Conservation (phyloP, 2,329 filamentous ascomycete genomes). For the Graphilbum sp. region DNA sequence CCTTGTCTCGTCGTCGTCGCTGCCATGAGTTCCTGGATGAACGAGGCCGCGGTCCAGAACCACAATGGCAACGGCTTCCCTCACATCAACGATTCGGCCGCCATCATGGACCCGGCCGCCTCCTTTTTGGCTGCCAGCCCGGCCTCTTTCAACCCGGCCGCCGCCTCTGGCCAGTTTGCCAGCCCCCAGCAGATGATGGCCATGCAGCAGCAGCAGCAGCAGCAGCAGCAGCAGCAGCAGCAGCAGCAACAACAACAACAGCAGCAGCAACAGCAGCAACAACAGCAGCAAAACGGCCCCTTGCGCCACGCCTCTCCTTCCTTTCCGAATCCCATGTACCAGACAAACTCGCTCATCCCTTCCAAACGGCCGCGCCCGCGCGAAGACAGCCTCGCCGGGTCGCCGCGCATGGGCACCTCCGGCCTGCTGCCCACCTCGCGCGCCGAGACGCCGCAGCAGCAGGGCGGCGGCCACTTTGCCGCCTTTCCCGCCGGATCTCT, state of each 20-base stretch:
- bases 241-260: conserved; percentile 5
- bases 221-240: conserved; percentile 1
- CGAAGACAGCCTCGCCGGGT: conserved; percentile 73
- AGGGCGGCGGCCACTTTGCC: conserved; percentile 47
- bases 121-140: conserved; percentile 22
- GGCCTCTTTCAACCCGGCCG: conserved; percentile 41
- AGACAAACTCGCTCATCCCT: conserved; percentile 72
- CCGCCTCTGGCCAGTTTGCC: too few relatives aligned
- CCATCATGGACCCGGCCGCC: conserved; percentile 49
- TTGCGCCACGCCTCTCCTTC: conserved; percentile 71
- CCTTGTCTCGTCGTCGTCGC: neutral
- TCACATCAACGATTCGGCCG: conserved; percentile 46
- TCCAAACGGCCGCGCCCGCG: conserved; percentile 71
- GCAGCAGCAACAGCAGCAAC: conserved; percentile 4
- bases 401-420: conserved; percentile 53
- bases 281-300: conserved; percentile 49
- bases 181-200: too few relatives aligned
- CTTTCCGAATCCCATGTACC: conserved; percentile 64
- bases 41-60: conserved; percentile 50
- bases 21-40: conserved; percentile 56
- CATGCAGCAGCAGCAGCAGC: conserved; percentile 4
- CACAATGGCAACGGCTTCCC: conserved; percentile 53
- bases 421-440: conserved; percentile 66
- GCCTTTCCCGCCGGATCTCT: conserved; percentile 52
- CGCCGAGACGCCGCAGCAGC: conserved; percentile 80